Conservation (phyloP, 306 rosid species). For the Prosopis cineraria region DNA sequence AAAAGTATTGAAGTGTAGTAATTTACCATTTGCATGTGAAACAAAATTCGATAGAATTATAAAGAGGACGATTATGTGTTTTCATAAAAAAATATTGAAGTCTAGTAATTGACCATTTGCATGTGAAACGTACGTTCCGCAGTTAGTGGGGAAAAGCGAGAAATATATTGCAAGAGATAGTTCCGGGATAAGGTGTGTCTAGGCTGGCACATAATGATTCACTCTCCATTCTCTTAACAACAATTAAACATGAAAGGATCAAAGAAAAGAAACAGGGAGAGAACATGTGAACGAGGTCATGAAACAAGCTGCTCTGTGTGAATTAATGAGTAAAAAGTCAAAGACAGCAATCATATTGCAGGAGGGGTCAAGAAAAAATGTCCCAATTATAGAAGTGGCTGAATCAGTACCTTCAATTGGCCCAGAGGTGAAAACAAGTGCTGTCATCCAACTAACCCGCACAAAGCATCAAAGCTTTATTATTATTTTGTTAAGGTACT, state of each 20-base stretch:
- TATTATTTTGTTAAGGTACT: constrained; percentile 19
- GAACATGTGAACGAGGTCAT: background rate
- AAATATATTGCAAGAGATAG: background rate
- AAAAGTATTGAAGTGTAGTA: no score
- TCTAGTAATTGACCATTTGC: background rate
- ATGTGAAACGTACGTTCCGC: constrained; percentile 51
- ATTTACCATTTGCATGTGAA: no score
- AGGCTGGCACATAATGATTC: background rate
- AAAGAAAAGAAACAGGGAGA: background rate
- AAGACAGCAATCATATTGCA: constrained; percentile 43
- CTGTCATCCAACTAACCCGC: constrained; percentile 40
- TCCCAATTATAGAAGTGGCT: constrained; percentile 32
- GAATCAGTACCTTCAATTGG: constrained; percentile 35
- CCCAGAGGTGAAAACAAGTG: constrained; percentile 25
- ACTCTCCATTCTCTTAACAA: background rate
- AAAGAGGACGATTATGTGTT: no score
- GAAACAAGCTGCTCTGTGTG: background rate
- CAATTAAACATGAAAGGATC: background rate
- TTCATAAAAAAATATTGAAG: background rate
- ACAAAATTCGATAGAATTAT: no score
- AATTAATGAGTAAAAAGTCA: constrained; percentile 39
- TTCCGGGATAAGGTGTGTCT: background rate
- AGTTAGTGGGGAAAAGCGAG: constrained; percentile 51
- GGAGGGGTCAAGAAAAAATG: constrained; percentile 46
- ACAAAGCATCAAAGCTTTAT: constrained; percentile 35